Evolutionary conservation across 2,329 filamentous ascomycete genomes (phyloP).

Genomic region (Xylaria digitata): DNA sequence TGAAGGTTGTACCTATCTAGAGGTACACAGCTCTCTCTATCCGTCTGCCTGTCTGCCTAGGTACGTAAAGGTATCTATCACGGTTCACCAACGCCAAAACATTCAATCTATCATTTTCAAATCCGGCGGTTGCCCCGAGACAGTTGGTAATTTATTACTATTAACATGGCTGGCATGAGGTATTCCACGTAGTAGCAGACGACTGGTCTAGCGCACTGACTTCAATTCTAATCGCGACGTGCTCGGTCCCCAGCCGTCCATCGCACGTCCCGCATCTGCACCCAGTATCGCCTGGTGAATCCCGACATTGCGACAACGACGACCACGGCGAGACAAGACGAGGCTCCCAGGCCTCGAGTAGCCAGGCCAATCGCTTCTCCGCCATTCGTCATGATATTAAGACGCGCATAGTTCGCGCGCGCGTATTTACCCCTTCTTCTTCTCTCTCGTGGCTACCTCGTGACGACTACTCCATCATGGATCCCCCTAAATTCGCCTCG

Average conservation of each 20-base stretch:
- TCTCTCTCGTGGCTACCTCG: not conserved
- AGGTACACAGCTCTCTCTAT: no score
- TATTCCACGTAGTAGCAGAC: not conserved
- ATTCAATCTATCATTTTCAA: not conserved
- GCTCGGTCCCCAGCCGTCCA: conserved; percentile 7
- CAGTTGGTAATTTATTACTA: not conserved
- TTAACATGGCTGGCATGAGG: not conserved
- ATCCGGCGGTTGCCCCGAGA: not conserved
- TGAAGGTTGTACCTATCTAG: no score
- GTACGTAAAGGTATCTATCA: no score
- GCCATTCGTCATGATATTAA: conserved; percentile 39
- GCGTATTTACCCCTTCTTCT: conserved; percentile 15
- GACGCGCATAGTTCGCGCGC: conserved; percentile 26
- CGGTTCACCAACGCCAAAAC: not conserved
- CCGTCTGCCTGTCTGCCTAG: no score
- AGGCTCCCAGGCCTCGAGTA: not conserved
- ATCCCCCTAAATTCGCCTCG: conserved; percentile 27
- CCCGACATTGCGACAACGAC: conserved; percentile 5
- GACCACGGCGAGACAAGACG: not conserved
- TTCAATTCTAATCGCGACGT: not conserved
- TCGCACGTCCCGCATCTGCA: not conserved
- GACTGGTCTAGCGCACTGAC: not conserved
- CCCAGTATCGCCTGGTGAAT: not conserved
- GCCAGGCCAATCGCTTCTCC: not conserved
- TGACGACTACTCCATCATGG: conserved; percentile 35